Conservation (phyloP, 345 rosid genomes). For the Durio zibethinus region DNA sequence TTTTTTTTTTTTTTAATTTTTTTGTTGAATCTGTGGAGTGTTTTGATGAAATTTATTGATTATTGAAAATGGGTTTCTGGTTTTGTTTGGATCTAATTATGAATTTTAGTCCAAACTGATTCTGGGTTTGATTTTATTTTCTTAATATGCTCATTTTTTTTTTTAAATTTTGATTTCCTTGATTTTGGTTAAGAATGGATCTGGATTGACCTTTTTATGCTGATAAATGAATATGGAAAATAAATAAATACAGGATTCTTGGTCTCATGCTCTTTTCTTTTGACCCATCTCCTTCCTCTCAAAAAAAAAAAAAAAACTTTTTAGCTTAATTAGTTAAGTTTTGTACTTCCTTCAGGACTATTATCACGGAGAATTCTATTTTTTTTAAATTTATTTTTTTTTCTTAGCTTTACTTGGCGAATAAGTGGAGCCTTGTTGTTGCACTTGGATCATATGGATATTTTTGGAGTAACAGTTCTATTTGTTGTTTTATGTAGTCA, state of each 20-base stretch:
- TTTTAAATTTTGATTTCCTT: background rate
- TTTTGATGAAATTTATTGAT: background rate
- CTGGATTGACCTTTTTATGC: background rate
- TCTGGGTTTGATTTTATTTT: background rate
- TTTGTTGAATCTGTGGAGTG: background rate
- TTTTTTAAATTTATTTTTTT: background rate
- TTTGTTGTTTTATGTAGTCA: background rate
- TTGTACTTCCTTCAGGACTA: background rate
- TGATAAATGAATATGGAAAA: background rate
- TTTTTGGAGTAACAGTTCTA: background rate
- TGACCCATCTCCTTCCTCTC: too few species aligned
- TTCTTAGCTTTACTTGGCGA: background rate
- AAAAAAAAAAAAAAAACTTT: background rate
- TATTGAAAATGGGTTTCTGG: conserved; percentile 8
- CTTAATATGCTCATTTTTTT: background rate
- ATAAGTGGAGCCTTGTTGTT: background rate
- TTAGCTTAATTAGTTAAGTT: background rate
- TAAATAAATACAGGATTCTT: background rate
- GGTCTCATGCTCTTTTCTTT: background rate
- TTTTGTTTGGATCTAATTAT: background rate
- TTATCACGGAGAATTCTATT: background rate
- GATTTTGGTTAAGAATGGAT: conserved; percentile 9
- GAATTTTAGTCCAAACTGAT: background rate
- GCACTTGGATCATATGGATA: background rate
- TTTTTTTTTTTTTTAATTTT: background rate